Evolutionary conservation across 148 eudicot genomes (phyloP).

Genomic region (Heliosperma pusillum): DNA sequence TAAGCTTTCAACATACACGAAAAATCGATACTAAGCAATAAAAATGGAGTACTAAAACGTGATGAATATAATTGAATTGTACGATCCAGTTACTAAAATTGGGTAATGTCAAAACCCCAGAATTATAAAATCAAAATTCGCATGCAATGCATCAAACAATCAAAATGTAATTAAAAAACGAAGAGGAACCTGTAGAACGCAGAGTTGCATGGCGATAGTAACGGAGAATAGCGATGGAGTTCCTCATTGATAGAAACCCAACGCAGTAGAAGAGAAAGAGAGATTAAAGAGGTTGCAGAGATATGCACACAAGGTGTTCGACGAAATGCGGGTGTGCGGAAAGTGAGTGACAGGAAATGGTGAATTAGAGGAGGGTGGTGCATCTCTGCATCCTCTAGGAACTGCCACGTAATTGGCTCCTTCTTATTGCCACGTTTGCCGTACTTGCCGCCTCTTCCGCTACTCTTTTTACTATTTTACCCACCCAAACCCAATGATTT

Average conservation of each 20-base stretch:
- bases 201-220: conserved; percentile 30
- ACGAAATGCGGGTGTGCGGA: conserved; percentile 14
- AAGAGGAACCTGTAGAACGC: conserved; percentile 21
- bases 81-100: neutral
- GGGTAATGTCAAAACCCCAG: neutral
- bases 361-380: neutral
- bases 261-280: neutral
- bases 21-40: neutral
- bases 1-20: neutral
- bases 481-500: no score
- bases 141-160: neutral
- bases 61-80: neutral
- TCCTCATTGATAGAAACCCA: conserved; percentile 23
- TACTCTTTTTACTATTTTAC: no score
- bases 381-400: no score
- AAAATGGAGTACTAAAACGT: neutral
- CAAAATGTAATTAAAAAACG: neutral
- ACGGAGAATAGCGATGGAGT: conserved; percentile 28
- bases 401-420: no score
- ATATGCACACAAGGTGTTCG: conserved; percentile 30
- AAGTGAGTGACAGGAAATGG: neutral
- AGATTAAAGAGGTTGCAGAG: neutral
- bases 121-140: neutral
- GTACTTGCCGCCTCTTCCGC: neutral
- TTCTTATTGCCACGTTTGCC: conserved; percentile 1